Conservation (phyloP, 768 basidiomycete species). For the Infundibulicybe gibba region DNA sequence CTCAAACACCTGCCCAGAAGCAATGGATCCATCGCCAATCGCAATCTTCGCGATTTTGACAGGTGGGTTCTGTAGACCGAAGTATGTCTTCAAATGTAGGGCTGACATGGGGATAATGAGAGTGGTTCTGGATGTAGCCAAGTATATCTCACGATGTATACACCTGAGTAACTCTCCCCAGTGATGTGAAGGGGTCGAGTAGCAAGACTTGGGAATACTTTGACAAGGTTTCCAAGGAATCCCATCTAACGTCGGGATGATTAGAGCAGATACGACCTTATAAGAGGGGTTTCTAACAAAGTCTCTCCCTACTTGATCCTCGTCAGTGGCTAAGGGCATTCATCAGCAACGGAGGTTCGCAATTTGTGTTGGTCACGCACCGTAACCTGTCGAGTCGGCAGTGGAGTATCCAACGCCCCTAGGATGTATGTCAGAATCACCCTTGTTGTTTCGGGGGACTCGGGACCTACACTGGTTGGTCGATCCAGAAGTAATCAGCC, state of each 20-base stretch:
- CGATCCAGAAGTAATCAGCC: slow-evolving; percentile 71
- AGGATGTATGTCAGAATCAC: slow-evolving; percentile 4
- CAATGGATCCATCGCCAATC: slow-evolving; percentile 67
- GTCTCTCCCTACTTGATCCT: slow-evolving; percentile 62
- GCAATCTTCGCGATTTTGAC: slow-evolving; percentile 65
- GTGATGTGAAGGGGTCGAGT: slow-evolving; percentile 64
- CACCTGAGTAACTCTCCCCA: slow-evolving; percentile 76
- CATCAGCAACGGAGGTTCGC: not conserved
- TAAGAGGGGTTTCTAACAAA: slow-evolving; percentile 35
- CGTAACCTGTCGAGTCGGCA: slow-evolving; percentile 55
- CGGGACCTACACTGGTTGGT: slow-evolving; percentile 58
- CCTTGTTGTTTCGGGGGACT: not conserved
- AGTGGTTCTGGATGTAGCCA: not conserved
- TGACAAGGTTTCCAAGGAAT: slow-evolving; percentile 67
- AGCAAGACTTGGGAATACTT: slow-evolving; percentile 68
- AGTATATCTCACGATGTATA: slow-evolving; percentile 53
- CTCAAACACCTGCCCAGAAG: slow-evolving; percentile 45
- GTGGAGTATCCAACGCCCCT: slow-evolving; percentile 66
- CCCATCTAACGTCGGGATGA: slow-evolving; percentile 46
- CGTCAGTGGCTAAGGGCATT: slow-evolving; percentile 40
- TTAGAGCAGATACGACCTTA: slow-evolving; percentile 1
- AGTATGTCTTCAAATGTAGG: slow-evolving; percentile 76
- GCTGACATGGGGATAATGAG: slow-evolving; percentile 31
- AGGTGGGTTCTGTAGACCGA: slow-evolving; percentile 58
- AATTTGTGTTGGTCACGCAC: slow-evolving; percentile 26